Base-by-base conservation (phyloP, 2,329 filamentous ascomycete genomes). In the Fusarium acutatum region DNA sequence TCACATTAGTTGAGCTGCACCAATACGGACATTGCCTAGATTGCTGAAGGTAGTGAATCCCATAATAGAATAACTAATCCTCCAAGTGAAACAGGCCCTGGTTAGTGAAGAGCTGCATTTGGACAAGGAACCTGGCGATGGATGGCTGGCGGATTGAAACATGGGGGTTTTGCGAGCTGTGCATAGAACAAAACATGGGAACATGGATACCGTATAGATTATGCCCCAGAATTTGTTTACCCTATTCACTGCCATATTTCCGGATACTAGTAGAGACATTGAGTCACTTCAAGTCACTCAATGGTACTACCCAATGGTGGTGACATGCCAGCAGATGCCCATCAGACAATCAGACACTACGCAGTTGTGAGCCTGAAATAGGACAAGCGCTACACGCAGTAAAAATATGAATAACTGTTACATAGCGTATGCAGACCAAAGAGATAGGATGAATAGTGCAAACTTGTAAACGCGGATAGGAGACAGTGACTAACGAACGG, bases 71-170 rank as follows among this genome's bases (percentile, higher is more conserved):
- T 18, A 13, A 14, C 28, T 13, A 41, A 3, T 26, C 24, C 17
- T 40, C 1, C 26, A n/a, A 11, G 20, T 71, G 68, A 61, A 71
- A 71, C 61, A 35, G 11, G 12, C 67, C 67, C 67, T 35, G 40
- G 54, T 24, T n/a, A 12, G 40, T 58, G 40, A 47, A 47, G 17
- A 47, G 40, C 54, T 22, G 24, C 22, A 28, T 47, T 26, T 10
- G 40, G 30, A 32, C 14, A n/a, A 35, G 14, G n/a, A 35, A 34
- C 28, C 38, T 28, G 26, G 38, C 7, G 20, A 47, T 58, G 40
- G 30, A 34, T 47, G 40, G 40, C 38, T 47, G 30, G 30, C 14
- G 14, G 28, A 26, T 58, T 47, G n/a, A 35, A 35, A 34, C 52
- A 56, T 15, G 26, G 35, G 37, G 53, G 22, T 20, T 44, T 43